A percentile compares a stretch with the other conserved stretches of the same genome.
phyloP scores from a whole-genome alignment of 192 early-diverging fungal genomes.

The Pilobolus umbonatus region DNA sequence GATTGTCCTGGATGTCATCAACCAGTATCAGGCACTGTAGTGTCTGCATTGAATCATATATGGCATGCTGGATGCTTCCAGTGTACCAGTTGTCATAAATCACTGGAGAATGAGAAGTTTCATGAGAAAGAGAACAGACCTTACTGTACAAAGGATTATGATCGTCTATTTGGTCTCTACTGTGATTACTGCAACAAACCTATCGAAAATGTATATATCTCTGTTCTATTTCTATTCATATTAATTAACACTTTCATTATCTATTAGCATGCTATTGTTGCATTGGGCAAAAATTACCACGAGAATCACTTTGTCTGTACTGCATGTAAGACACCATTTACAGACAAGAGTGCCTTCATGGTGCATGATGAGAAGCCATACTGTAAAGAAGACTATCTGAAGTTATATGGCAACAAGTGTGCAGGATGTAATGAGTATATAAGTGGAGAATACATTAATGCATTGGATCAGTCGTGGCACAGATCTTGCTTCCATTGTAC shows the following conservation, averaged over 20 bases:
- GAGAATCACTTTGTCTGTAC: constrained; percentile 54
- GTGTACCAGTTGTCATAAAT: constrained; percentile 38
- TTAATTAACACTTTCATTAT: too few relatives aligned
- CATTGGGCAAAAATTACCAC: constrained; percentile 53
- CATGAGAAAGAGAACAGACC: constrained; percentile 50
- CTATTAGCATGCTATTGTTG: constrained; percentile 36
- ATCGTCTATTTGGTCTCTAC: constrained; percentile 45
- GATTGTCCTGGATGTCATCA: constrained; percentile 42
- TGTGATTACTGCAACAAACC: constrained; percentile 52
- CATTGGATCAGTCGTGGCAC: constrained; percentile 53
- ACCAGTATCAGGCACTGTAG: constrained; percentile 42
- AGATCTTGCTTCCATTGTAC: constrained; percentile 52
- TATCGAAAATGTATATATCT: constrained; percentile 39
- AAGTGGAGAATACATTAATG: constrained; percentile 47
- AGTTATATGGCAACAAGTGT: constrained; percentile 50
- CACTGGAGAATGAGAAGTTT: constrained; percentile 46
- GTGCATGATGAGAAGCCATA: constrained; percentile 55
- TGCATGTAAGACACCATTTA: constrained; percentile 49
- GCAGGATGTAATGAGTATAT: constrained; percentile 45
- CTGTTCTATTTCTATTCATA: too few relatives aligned
- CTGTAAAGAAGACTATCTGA: constrained; percentile 53
- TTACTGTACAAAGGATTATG: constrained; percentile 50
- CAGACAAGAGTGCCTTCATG: constrained; percentile 47
- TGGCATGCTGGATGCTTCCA: constrained; percentile 54
- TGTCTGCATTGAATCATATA: constrained; percentile 44